phyloP scores from a whole-genome alignment of 768 basidiomycete genomes.

The Gelatoporia subvermispora region DNA sequence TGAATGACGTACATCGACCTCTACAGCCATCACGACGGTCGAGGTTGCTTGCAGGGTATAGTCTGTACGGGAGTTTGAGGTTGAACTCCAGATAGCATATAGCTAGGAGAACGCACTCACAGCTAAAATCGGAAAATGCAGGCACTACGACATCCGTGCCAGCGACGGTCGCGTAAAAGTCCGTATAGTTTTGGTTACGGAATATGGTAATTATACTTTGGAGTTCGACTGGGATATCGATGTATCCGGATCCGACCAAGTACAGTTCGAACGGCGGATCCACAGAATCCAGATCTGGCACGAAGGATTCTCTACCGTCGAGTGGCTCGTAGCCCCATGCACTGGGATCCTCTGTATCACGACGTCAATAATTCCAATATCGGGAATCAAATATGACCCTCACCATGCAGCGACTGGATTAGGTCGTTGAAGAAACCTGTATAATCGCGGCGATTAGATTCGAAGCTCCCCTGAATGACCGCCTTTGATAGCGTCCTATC shows the following conservation, averaged over 20 bases:
- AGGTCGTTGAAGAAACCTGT: constrained; percentile 29
- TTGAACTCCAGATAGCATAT: too few species aligned
- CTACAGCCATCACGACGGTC: too few species aligned
- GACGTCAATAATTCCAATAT: not conserved
- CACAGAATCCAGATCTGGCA: constrained; percentile 14
- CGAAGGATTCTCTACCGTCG: constrained; percentile 9
- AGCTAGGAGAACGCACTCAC: not conserved
- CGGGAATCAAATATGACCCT: not conserved
- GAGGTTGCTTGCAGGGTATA: too few species aligned
- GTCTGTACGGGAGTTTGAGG: too few species aligned
- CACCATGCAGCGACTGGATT: constrained; percentile 27
- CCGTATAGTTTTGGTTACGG: constrained; percentile 28
- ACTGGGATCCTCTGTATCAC: constrained; percentile 24
- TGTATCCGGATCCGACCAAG: constrained; percentile 27
- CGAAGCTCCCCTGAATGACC: constrained; percentile 37
- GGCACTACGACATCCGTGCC: constrained; percentile 36
- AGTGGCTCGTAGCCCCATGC: constrained; percentile 32
- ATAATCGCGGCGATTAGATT: constrained; percentile 31
- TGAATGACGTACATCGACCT: too few species aligned
- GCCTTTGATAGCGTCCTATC: constrained; percentile 28
- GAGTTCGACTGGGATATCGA: constrained; percentile 30
- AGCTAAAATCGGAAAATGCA: constrained; percentile 26
- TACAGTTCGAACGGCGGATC: constrained; percentile 23
- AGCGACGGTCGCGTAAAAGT: constrained; percentile 33
- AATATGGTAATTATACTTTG: constrained; percentile 30